phyloP scores from a whole-genome alignment of 805 yeast species.

The Peterozyma toletana region DNA sequence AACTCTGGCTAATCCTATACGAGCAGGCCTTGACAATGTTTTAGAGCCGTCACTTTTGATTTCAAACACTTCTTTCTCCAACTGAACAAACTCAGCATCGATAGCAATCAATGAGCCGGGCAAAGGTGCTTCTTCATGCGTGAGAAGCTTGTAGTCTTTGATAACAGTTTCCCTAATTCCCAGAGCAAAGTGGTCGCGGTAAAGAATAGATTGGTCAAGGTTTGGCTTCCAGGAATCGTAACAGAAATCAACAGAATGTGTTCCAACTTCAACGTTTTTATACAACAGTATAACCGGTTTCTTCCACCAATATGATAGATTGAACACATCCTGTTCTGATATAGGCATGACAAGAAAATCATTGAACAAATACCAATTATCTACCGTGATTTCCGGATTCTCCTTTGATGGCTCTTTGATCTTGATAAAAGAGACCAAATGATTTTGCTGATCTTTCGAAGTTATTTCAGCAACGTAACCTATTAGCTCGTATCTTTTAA shows the following conservation, averaged over 20 bases:
- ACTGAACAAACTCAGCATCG: slow-evolving; percentile 92
- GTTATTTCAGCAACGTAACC: slow-evolving; percentile 68
- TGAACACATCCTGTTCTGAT: slow-evolving; percentile 69
- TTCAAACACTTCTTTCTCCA: slow-evolving; percentile 74
- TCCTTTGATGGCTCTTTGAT: slow-evolving; percentile 24
- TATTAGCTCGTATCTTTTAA: slow-evolving; percentile 46
- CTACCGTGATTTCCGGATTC: slow-evolving; percentile 13
- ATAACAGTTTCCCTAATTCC: slow-evolving; percentile 52
- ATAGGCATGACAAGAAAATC: slow-evolving; percentile 82
- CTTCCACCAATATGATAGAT: slow-evolving; percentile 74
- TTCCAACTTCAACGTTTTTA: slow-evolving; percentile 36
- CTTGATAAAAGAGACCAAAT: slow-evolving; percentile 52
- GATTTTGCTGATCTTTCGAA: slow-evolving; percentile 50
- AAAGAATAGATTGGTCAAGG: slow-evolving; percentile 59
- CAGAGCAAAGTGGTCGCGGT: slow-evolving; percentile 67
- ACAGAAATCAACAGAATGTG: slow-evolving; percentile 21
- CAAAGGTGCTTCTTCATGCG: slow-evolving; percentile 62
- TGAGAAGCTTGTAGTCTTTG: slow-evolving; percentile 62
- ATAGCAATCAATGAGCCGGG: slow-evolving; percentile 80
- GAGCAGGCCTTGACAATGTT: slow-evolving; percentile 65
- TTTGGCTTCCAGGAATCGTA: slow-evolving; percentile 45
- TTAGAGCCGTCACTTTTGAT: slow-evolving; percentile 67
- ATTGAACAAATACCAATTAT: slow-evolving; percentile 77
- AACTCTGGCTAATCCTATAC: slow-evolving; percentile 76
- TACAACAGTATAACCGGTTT: slow-evolving; percentile 69